Percentiles rank a stretch among this genome's conserved stretches.
phyloP scores from a whole-genome alignment of 2,329 filamentous ascomycete species.

The Falciphora oryzae region DNA sequence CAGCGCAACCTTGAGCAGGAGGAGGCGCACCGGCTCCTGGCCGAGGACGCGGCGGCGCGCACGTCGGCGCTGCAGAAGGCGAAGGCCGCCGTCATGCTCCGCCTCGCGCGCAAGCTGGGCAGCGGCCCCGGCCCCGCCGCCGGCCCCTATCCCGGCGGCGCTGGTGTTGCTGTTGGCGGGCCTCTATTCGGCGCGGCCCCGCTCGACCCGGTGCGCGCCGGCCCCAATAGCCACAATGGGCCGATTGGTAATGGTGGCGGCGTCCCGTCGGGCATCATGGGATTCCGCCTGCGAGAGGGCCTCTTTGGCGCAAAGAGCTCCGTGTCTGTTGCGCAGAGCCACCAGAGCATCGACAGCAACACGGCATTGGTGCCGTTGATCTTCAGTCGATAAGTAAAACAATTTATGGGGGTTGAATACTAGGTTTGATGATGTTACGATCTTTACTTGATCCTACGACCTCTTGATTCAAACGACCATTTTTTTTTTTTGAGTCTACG shows the following conservation, averaged over 20 bases:
- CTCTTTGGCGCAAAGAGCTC: conserved; percentile 28
- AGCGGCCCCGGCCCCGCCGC: neutral
- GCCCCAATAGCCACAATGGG: neutral
- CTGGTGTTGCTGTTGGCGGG: neutral
- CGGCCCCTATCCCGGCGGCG: neutral
- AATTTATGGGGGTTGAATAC: neutral
- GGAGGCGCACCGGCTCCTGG: conserved; percentile 47
- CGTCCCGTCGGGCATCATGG: conserved; percentile 28
- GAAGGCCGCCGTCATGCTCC: conserved; percentile 54
- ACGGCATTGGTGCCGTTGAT: conserved; percentile 54
- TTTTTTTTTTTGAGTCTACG: neutral
- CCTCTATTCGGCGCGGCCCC: neutral
- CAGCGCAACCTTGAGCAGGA: conserved; percentile 55
- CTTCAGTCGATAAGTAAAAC: conserved; percentile 39
- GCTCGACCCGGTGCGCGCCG: too few species aligned
- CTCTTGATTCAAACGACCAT: neutral
- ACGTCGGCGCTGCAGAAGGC: conserved; percentile 51
- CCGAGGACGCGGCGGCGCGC: conserved; percentile 51
- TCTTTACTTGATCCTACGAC: neutral
- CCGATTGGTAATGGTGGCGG: too few species aligned
- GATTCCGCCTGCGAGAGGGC: conserved; percentile 34
- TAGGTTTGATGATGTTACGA: neutral
- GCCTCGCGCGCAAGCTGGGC: conserved; percentile 48
- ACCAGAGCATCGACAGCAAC: conserved; percentile 44
- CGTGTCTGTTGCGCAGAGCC: conserved; percentile 11